Conservation (phyloP, 2,329 filamentous ascomycete species). For the Colletotrichum sp. region DNA sequence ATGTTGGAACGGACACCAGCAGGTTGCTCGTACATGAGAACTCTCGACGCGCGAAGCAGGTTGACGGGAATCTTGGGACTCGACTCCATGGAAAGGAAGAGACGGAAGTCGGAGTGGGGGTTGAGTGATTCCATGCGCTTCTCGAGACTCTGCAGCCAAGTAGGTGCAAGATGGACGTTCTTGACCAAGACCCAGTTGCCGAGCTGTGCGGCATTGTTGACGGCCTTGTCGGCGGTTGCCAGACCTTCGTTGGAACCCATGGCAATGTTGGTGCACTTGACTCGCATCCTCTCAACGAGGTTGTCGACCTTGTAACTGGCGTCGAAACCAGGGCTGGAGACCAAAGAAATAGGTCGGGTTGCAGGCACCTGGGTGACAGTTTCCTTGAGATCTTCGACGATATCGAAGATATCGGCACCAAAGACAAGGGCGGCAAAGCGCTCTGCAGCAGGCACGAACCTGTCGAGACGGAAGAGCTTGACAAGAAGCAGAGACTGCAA, state of each 20-base stretch:
- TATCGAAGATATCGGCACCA: constrained; percentile 80
- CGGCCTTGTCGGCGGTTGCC: constrained; percentile 92
- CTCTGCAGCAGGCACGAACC: constrained; percentile 92
- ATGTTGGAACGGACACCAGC: constrained; percentile 97
- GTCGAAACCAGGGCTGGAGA: constrained; percentile 95
- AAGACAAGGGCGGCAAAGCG: constrained; percentile 89
- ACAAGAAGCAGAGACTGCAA: constrained; percentile 86
- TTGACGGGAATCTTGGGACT: constrained; percentile 98
- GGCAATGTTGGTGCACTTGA: constrained; percentile 93
- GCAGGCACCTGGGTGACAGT: constrained; percentile 86
- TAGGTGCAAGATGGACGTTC: constrained; percentile 95
- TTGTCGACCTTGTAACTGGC: constrained; percentile 99
- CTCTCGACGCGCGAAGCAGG: constrained; percentile 86
- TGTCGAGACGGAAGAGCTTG: constrained; percentile 93
- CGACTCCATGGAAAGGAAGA: constrained; percentile 98
- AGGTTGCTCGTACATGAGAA: constrained; percentile 97
- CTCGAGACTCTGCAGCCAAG: constrained; percentile 96
- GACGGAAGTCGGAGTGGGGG: constrained; percentile 87
- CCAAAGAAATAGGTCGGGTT: constrained; percentile 85
- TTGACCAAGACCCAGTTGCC: constrained; percentile 98
- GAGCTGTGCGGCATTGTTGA: constrained; percentile 87
- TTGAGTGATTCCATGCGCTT: constrained; percentile 96
- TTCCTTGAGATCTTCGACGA: constrained; percentile 82
- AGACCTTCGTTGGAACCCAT: constrained; percentile 98
- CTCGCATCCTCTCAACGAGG: constrained; percentile 82